Evolutionary conservation across 805 yeast genomes (phyloP).

Genomic region (Wickerhamiella alocasiicola): DNA sequence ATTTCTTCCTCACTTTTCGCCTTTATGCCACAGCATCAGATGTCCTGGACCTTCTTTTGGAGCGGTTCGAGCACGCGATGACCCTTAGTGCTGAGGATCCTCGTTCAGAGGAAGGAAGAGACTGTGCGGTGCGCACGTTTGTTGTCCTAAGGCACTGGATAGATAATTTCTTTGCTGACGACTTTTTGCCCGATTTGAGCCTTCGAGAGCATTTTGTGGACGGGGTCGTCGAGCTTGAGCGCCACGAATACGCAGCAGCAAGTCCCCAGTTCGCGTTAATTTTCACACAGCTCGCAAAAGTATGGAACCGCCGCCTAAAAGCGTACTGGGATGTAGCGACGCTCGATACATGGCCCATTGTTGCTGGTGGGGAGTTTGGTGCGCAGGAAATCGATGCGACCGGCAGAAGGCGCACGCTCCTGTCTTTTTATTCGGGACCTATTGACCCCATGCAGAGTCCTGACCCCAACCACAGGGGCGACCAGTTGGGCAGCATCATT

Average conservation of each 20-base stretch:
- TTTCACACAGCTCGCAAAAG: conserved; percentile 35
- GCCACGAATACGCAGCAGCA: conserved; percentile 14
- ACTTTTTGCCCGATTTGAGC: conserved; percentile 46
- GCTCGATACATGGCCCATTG: conserved; percentile 19
- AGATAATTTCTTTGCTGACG: conserved; percentile 74
- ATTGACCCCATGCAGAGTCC: conserved; percentile 4
- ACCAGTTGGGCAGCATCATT: conserved; percentile 19
- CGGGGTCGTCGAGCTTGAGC: conserved; percentile 29
- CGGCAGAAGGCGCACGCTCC: conserved; percentile 17
- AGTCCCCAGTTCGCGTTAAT: conserved; percentile 24
- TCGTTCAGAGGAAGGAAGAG: conserved; percentile 41
- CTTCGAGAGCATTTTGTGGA: conserved; percentile 34
- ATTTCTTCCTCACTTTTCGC: conserved; percentile 76
- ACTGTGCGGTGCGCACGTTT: conserved; percentile 67
- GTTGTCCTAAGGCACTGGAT: conserved; percentile 85
- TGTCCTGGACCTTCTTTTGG: conserved; percentile 47
- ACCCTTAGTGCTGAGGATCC: conserved; percentile 24
- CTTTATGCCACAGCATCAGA: conserved; percentile 48
- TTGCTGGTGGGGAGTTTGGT: conserved; percentile 28
- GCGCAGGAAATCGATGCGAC: conserved; percentile 5
- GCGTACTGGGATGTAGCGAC: conserved; percentile 26
- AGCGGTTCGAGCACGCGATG: conserved; percentile 64
- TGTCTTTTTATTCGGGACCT: conserved; percentile 16
- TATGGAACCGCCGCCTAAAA: conserved; percentile 35
- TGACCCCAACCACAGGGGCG: conserved; percentile 1